Evolutionary conservation across 2,329 filamentous ascomycete genomes (phyloP), one percentile per base, ranked within the genome.

Genomic region (Achaetomium macrosporum): DNA sequence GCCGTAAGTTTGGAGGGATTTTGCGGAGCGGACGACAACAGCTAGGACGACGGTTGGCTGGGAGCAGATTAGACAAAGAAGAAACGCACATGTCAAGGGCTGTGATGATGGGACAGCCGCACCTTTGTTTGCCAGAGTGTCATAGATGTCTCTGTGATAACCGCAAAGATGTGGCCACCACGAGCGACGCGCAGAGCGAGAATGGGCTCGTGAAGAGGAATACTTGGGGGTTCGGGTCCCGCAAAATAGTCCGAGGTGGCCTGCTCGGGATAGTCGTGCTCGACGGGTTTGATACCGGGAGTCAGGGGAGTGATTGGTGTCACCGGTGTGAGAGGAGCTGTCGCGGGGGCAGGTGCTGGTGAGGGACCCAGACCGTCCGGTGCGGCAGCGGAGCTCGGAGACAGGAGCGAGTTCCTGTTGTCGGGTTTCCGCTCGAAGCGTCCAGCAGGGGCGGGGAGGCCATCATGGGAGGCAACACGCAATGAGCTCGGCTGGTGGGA

Each of bases 51-150:
- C 90, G 50, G 90, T 91, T 45, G 93, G 93, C 87, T 96, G 67
- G 47, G 2, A 19, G 16, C 31, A 5, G 10, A 2, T 57, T 37
- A 60, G 58, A 37, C 36, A 48, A 51, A 33, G 49, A 25, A 45
- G 16, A 41, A 7, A 41, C 17, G 44, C 31, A 47, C 16, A 40
- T 29, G 16, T 41, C 20, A 2, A 44, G 20, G 16, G 17, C 12
- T 7, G 7, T 7, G 2, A 41, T 37, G 19, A 37, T 45, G 43
- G 25, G 17, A 20, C 13, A 30, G 41, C 64, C 76, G 55, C 77
- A 90, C 90, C 79, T 92, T 92, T 51, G 89, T 92, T 73, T 99
- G 93, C 93, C 93, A 99, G 60, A 99, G 79, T n/a, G 88, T 90
- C 68, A 99, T 82, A 12, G 88, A 87, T 2, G 88, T 88, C 5